Evolutionary conservation across 2,329 filamentous ascomycete species (phyloP).

Genomic region (Myriosclerotinia duriaeana): DNA sequence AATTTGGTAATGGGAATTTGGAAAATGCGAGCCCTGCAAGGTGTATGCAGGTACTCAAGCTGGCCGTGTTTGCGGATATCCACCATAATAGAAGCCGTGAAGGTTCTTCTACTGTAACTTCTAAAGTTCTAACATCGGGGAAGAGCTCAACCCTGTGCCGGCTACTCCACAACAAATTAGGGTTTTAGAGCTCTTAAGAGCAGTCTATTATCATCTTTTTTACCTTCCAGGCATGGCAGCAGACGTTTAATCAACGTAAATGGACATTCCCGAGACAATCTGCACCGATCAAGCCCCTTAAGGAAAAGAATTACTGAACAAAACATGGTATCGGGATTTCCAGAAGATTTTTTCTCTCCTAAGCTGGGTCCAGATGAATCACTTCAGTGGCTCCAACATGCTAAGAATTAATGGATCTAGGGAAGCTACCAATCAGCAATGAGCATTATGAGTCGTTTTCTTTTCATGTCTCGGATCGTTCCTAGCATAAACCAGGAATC

Average conservation of each 20-base stretch:
- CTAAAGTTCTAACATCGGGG: slow-evolving; percentile 1
- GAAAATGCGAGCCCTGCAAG: slow-evolving; percentile 15
- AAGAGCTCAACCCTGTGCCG: not conserved
- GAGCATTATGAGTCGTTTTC: not conserved
- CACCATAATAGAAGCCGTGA: slow-evolving; percentile 1
- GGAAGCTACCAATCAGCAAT: not conserved
- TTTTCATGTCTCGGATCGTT: slow-evolving; percentile 11
- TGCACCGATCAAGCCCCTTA: not conserved
- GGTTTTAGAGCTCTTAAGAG: not conserved
- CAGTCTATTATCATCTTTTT: not conserved
- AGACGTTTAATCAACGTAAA: not conserved
- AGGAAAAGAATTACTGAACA: not conserved
- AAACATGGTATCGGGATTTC: slow-evolving; percentile 13
- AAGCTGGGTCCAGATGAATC: not conserved
- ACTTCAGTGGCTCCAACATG: not conserved
- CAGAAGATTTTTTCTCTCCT: not conserved
- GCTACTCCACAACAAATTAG: slow-evolving; percentile 6
- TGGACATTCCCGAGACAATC: slow-evolving; percentile 10
- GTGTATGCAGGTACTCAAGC: slow-evolving; percentile 11
- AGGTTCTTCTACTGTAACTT: slow-evolving; percentile 8
- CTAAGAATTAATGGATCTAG: not conserved
- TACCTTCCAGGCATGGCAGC: not conserved
- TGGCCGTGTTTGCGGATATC: not conserved
- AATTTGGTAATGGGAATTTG: slow-evolving; percentile 19
- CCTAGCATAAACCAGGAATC: not conserved